Evolutionary conservation across 2,329 filamentous ascomycete genomes (phyloP).

Genomic region (Diplocarpon mali): DNA sequence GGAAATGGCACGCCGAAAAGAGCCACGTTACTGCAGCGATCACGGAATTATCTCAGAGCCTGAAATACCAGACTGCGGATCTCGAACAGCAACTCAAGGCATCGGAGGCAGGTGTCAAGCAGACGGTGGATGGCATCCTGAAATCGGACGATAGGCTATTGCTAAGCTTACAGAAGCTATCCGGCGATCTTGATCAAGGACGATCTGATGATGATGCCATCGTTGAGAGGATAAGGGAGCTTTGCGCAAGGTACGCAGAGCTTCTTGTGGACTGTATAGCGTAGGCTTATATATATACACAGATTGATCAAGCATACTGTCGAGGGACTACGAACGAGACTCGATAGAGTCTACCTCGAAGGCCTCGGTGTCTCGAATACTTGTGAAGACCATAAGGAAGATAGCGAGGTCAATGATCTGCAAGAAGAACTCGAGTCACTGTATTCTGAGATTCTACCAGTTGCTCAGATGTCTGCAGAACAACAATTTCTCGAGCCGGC

Average conservation of each 20-base stretch:
- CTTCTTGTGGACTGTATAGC: not conserved
- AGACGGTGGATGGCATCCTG: slow-evolving; percentile 39
- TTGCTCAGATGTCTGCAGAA: slow-evolving; percentile 61
- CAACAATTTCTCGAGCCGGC: slow-evolving; percentile 56
- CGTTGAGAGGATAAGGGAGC: slow-evolving; percentile 47
- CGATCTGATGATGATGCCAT: slow-evolving; percentile 40
- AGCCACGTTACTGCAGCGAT: slow-evolving; percentile 34
- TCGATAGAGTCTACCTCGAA: slow-evolving; percentile 46
- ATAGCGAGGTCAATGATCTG: slow-evolving; percentile 36
- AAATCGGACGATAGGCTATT: slow-evolving; percentile 55
- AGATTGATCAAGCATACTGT: slow-evolving; percentile 45
- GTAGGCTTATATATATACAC: slow-evolving; percentile 16
- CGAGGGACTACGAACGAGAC: slow-evolving; percentile 40
- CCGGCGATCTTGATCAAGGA: slow-evolving; percentile 45
- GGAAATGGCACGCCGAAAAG: slow-evolving; percentile 32
- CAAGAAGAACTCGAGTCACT: slow-evolving; percentile 58
- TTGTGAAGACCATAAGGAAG: slow-evolving; percentile 6
- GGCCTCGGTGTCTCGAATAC: slow-evolving; percentile 27
- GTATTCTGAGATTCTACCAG: slow-evolving; percentile 56
- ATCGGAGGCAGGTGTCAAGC: slow-evolving; percentile 35
- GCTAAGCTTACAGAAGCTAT: slow-evolving; percentile 53
- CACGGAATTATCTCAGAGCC: slow-evolving; percentile 35
- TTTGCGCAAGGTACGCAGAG: slow-evolving; percentile 37
- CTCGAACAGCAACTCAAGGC: slow-evolving; percentile 40
- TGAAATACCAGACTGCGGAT: slow-evolving; percentile 37